phyloP scores from a whole-genome alignment of 2,329 filamentous ascomycete species.

The Penicillium sp. region DNA sequence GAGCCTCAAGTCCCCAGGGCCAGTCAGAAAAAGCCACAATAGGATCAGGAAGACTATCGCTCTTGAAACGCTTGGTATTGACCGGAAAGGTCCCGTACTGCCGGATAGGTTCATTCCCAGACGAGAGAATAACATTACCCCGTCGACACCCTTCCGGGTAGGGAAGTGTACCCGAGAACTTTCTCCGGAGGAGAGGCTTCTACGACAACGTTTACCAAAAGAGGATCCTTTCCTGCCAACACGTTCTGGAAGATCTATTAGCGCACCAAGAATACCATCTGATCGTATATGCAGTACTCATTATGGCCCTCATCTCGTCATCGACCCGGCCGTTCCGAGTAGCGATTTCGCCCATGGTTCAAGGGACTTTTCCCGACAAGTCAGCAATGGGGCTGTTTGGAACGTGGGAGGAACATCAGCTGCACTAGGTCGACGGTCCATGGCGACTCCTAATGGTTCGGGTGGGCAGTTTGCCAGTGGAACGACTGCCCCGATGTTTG shows the following conservation, averaged over 20 bases:
- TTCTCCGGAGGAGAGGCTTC: conserved; percentile 40
- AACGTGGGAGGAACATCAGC: conserved; percentile 60
- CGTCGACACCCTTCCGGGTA: conserved; percentile 46
- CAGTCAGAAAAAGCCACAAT: conserved; percentile 10
- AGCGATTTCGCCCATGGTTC: too few relatives aligned
- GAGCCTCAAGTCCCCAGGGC: too few relatives aligned
- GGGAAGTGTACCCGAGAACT: conserved; percentile 44
- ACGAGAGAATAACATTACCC: conserved; percentile 37
- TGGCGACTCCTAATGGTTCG: conserved; percentile 52
- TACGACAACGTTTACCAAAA: conserved; percentile 37
- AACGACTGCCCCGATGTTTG: conserved; percentile 60
- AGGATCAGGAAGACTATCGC: conserved; percentile 15
- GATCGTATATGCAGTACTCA: too few relatives aligned
- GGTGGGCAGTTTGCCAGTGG: too few relatives aligned
- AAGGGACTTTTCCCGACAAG: conserved; percentile 36
- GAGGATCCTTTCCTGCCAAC: conserved; percentile 44
- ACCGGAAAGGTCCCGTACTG: conserved; percentile 25
- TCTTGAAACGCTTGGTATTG: too few relatives aligned
- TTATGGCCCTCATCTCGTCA: conserved; percentile 29
- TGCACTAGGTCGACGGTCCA: too few relatives aligned
- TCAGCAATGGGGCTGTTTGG: conserved; percentile 68
- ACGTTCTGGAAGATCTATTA: too few relatives aligned
- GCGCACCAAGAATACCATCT: too few relatives aligned
- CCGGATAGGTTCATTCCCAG: conserved; percentile 54
- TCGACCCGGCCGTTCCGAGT: too few relatives aligned